These are phyloP conservation scores for Solanum virginianum DNA, from an alignment of 257 asterid genomes.

Conservation along the genomic window DNA sequence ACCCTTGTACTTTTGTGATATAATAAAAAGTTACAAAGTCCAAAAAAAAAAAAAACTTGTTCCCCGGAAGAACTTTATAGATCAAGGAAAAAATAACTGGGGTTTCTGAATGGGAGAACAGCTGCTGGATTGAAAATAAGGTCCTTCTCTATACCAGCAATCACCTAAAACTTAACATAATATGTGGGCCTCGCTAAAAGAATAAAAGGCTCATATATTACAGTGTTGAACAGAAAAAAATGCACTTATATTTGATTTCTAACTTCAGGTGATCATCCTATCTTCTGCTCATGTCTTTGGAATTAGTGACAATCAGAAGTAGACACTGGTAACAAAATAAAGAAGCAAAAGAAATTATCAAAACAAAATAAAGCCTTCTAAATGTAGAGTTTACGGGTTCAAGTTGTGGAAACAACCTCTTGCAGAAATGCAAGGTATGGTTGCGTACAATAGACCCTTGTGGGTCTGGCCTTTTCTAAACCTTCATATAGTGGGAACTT, in stretches of 20 bases:
- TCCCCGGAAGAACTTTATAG: neutral
- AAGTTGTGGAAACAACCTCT: no score
- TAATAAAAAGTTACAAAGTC: no score
- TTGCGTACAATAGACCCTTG: no score
- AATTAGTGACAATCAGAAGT: neutral
- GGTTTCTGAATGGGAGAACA: neutral
- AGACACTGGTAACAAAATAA: neutral
- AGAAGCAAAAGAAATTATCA: neutral
- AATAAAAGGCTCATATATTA: neutral
- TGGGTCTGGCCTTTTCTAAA: no score
- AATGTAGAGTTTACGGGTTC: neutral
- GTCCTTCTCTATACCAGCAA: neutral
- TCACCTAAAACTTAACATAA: neutral
- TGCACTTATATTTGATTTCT: neutral
- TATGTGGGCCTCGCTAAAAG: neutral
- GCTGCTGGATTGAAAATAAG: neutral
- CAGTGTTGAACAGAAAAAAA: neutral
- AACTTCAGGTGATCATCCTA: neutral
- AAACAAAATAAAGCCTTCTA: neutral
- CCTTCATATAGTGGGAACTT: no score
- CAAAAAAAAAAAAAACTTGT: no score
- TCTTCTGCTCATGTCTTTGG: neutral
- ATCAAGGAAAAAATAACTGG: neutral
- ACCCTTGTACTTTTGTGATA: no score
- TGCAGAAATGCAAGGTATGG: no score